A percentile compares a stretch with the other conserved stretches of the same genome.
Evolutionary conservation across 768 basidiomycete genomes (phyloP).

Genomic region (Leccinum ochraceum): DNA sequence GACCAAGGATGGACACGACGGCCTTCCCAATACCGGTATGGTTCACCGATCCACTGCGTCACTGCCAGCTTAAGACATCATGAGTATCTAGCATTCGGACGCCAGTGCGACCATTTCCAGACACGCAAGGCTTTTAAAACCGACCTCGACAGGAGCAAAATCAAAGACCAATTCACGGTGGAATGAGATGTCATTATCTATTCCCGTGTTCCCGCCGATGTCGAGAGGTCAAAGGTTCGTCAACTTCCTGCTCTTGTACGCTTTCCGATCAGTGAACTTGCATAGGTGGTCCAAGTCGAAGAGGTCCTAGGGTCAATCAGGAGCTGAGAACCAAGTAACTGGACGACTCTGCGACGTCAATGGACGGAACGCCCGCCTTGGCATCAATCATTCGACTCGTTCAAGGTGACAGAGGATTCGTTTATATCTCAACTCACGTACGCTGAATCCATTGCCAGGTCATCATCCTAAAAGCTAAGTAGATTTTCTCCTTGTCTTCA

Average conservation of each 20-base stretch:
- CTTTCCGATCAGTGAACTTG: too few species aligned
- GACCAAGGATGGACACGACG: constrained; percentile 24
- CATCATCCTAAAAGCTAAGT: constrained; percentile 34
- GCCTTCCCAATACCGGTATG: constrained; percentile 36
- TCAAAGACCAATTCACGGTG: constrained; percentile 35
- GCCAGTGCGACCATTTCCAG: constrained; percentile 47
- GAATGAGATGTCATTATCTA: constrained; percentile 26
- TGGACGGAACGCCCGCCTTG: too few species aligned
- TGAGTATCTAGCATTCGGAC: constrained; percentile 37
- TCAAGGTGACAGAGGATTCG: constrained; percentile 10
- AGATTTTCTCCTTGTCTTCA: constrained; percentile 39
- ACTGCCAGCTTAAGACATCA: not conserved
- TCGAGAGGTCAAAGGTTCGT: constrained; percentile 32
- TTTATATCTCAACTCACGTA: not conserved
- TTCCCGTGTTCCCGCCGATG: constrained; percentile 41
- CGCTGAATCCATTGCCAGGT: too few species aligned
- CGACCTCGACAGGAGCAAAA: constrained; percentile 25
- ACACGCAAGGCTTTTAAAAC: constrained; percentile 51
- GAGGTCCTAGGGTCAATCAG: too few species aligned
- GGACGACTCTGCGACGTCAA: too few species aligned
- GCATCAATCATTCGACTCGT: constrained; percentile 12
- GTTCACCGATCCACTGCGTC: not conserved
- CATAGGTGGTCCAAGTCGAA: too few species aligned
- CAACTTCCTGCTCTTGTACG: too few species aligned
- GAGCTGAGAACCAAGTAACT: too few species aligned